Evolutionary conservation across 805 yeast genomes (phyloP), one percentile per base, ranked within the genome.

Genomic region (Maudiozyma serrabonitensis): DNA sequence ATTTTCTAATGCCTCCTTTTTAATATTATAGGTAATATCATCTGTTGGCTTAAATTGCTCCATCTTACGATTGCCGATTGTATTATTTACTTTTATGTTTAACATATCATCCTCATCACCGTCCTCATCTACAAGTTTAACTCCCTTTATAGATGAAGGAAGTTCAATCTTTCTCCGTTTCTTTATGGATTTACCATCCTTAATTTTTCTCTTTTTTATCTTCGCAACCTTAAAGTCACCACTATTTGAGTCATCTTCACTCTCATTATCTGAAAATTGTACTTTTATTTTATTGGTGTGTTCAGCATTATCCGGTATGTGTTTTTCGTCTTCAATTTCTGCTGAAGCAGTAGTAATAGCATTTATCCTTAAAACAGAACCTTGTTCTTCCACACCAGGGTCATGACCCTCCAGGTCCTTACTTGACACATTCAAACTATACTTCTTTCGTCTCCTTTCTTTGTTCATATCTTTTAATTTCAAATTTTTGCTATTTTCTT

Each of bases 141-240:
- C 75, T 3, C 62, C 59, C 34, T 62, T 57, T 13, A 72, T 59
- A 7, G 66, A 67, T 2, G 16, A 50, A 52, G 45, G 65, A 54
- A 32, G 59, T 56, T 44, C 64, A 65, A 25, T 55, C 60, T 7
- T 41, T 13, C 35, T 64, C 51, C 46, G 61, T 57, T 51, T 64
- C 9, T 42, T n/a, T 5, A 8, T 4, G 7, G 19, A 63, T 35
- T 54, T 44, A 25, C 62, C 49, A 49, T 65, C 71, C 52, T 57
- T 69, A 64, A 54, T 68, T 63, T 57, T 70, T 67, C 64, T 67
- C 63, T 56, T 70, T 39, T 65, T 64, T 23, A 69, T 69, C 54
- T 73, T 72, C 50, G 72, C 70, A 1, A 72, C 57, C 55, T 57
- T 58, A 41, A 50, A 62, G 47, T 75, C 69, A 43, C 68, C 69